A percentile compares a stretch with the other conserved stretches of the same genome.
phyloP scores from a whole-genome alignment of 345 rosid species.

The Sonneratia caseolaris region DNA sequence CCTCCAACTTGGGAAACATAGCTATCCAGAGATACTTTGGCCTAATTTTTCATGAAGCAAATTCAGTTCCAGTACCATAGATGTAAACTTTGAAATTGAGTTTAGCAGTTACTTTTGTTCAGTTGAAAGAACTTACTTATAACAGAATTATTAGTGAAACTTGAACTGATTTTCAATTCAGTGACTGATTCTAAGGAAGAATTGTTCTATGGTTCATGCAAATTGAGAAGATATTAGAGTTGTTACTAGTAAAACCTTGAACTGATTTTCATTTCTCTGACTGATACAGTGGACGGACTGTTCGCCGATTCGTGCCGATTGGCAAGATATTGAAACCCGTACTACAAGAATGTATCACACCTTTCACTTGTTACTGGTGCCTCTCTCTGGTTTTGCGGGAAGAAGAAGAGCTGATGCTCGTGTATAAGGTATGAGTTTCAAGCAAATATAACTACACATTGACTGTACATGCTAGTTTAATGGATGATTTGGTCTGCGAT shows the following conservation, averaged over 20 bases:
- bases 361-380: slow-evolving; percentile 82
- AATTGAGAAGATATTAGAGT: no score
- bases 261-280: neutral
- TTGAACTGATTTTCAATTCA: no score
- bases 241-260: neutral
- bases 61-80: neutral
- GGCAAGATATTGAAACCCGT: slow-evolving; percentile 76
- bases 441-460: neutral
- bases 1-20: neutral
- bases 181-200: no score
- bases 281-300: slow-evolving; percentile 43
- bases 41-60: neutral
- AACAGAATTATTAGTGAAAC: neutral
- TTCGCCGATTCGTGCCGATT: slow-evolving; percentile 55
- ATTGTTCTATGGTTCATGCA: no score
- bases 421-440: slow-evolving; percentile 46
- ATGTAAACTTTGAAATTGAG: neutral
- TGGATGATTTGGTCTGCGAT: no score
- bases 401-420: slow-evolving; percentile 55
- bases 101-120: neutral
- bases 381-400: slow-evolving; percentile 51
- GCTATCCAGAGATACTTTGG: neutral
- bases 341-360: slow-evolving; percentile 62
- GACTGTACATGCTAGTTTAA: neutral
- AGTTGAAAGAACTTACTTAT: neutral